Evolutionary conservation across 495 filamentous ascomycete species (phyloP).

Genomic region (Penicillium paradoxum): DNA sequence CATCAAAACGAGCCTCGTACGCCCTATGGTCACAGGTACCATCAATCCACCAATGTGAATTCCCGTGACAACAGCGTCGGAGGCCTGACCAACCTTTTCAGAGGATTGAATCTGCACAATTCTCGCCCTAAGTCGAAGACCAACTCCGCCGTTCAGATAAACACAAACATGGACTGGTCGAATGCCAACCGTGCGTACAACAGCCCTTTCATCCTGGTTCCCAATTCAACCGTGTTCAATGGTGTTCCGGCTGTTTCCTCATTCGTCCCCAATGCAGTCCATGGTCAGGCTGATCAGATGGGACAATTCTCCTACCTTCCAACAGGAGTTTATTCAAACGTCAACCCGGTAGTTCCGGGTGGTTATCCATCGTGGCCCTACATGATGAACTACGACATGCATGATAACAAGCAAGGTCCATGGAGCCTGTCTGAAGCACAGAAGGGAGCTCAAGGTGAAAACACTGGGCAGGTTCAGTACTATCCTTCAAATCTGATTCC

Average conservation of each 20-base stretch:
- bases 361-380: constrained; percentile 28
- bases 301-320: constrained; percentile 30
- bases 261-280: constrained; percentile 16
- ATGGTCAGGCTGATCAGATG: constrained; percentile 25
- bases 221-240: constrained; percentile 24
- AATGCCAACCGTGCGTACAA: constrained; percentile 25
- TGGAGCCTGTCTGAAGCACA: constrained; percentile 25
- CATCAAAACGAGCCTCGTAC: constrained; percentile 23
- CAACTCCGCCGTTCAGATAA: constrained; percentile 20
- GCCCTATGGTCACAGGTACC: constrained; percentile 25
- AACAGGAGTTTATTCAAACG: constrained; percentile 19
- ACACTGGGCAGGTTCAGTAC: constrained; percentile 18
- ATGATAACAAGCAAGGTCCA: constrained; percentile 14
- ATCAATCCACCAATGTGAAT: constrained; percentile 4
- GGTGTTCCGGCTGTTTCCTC: constrained; percentile 25
- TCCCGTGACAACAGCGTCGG: constrained; percentile 14
- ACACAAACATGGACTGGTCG: constrained; percentile 28
- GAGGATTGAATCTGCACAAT: constrained; percentile 23
- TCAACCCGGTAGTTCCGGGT: constrained; percentile 22
- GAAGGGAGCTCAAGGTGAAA: constrained; percentile 16
- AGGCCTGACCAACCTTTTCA: constrained; percentile 19
- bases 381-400: constrained; percentile 24
- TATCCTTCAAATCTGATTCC: constrained; percentile 13
- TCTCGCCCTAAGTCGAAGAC: constrained; percentile 25
- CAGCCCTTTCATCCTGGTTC: constrained; percentile 29